These are phyloP conservation scores for Mycosphaerella arachidis DNA, from an alignment of 2,329 filamentous ascomycete genomes.

Conservation along the genomic window DNA sequence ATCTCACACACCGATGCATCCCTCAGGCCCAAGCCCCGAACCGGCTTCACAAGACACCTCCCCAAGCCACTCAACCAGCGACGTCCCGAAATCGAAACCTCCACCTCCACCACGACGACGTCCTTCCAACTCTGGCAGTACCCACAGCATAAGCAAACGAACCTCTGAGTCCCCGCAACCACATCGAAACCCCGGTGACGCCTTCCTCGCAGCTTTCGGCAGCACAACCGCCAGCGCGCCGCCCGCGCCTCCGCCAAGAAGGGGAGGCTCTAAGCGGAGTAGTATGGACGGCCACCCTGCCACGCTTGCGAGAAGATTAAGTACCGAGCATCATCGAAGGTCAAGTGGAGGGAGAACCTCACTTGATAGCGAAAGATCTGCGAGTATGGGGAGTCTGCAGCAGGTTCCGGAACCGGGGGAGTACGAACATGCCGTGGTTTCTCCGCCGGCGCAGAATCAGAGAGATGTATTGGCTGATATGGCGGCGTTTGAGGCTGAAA, in stretches of 20 bases:
- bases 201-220: conserved; percentile 5
- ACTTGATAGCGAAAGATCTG: conserved; percentile 24
- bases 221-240: conserved; percentile 14
- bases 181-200: conserved; percentile 17
- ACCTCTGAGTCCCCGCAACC: conserved; percentile 10
- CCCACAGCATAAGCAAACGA: background rate
- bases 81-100: conserved; percentile 20
- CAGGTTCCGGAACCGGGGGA: conserved; percentile 17
- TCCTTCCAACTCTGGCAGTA: conserved; percentile 19
- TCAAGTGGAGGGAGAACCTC: conserved; percentile 18
- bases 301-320: conserved; percentile 9
- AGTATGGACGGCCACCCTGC: conserved; percentile 22
- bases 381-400: conserved; percentile 19
- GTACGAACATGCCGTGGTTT: conserved; percentile 8
- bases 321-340: conserved; percentile 17
- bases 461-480: conserved; percentile 31
- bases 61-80: conserved; percentile 4
- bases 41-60: background rate
- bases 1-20: conserved; percentile 7
- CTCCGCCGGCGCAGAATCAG: conserved; percentile 6
- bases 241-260: conserved; percentile 29
- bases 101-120: conserved; percentile 28
- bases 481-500: conserved; percentile 30
- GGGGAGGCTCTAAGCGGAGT: conserved; percentile 21
- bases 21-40: conserved; percentile 1